Evolutionary conservation across 352 stramenopile species (phyloP).

Genomic region (Pythium guiyangense): DNA sequence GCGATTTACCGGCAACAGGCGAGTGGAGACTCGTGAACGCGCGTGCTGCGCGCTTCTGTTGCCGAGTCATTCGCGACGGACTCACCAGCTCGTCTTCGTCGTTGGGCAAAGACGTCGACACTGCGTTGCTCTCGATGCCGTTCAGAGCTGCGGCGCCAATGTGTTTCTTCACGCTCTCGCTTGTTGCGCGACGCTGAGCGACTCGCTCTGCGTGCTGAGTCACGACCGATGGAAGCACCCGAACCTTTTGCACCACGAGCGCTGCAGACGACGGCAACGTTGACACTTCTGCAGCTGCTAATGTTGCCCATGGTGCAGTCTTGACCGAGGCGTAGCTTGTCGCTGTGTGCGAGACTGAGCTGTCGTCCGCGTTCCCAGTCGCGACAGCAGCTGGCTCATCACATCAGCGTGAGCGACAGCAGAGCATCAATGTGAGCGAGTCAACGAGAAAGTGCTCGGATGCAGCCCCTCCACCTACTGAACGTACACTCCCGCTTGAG

Average conservation of each 20-base stretch:
- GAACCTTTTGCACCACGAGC: not conserved
- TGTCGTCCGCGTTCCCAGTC: not conserved
- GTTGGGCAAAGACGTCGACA: not conserved
- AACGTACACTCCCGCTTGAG: conserved; percentile 20
- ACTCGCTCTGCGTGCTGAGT: not conserved
- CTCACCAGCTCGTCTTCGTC: not conserved
- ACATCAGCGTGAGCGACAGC: not conserved
- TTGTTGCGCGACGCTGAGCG: conserved; percentile 7
- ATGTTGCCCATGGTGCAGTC: conserved; percentile 1
- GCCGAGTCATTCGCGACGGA: conserved; percentile 17
- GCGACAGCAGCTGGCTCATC: no score
- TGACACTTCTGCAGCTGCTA: not conserved
- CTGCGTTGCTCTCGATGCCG: not conserved
- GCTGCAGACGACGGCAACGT: not conserved
- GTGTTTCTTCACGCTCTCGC: not conserved
- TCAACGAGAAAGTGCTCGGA: not conserved
- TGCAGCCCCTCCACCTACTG: no score
- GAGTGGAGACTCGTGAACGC: conserved; percentile 29
- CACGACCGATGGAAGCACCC: not conserved
- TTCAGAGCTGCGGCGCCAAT: not conserved
- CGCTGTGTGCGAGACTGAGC: not conserved
- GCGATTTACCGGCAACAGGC: conserved; percentile 23
- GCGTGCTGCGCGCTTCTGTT: conserved; percentile 25
- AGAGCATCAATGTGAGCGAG: not conserved
- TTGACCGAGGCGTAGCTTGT: not conserved